Percentiles rank a stretch among this genome's conserved stretches.
phyloP scores from a whole-genome alignment of 768 basidiomycete species.

The Paxillus ammoniavirescens region DNA sequence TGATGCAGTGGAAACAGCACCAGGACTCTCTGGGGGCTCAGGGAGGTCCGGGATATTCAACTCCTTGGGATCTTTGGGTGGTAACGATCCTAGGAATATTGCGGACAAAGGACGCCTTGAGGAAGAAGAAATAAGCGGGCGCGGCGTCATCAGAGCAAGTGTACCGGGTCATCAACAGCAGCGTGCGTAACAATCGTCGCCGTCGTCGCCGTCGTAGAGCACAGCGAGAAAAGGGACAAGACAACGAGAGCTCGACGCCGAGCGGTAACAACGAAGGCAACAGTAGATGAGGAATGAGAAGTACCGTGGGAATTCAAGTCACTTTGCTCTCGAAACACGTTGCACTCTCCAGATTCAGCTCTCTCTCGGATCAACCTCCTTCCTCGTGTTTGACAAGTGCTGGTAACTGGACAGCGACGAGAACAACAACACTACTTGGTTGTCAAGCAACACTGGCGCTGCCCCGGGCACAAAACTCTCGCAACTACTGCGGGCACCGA shows the following conservation, averaged over 20 bases:
- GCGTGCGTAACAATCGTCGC: slow-evolving; percentile 6
- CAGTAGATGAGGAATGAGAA: slow-evolving; percentile 13
- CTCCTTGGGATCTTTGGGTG: slow-evolving; percentile 38
- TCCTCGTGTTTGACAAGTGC: not conserved
- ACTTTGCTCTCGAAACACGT: not conserved
- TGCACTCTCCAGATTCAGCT: not conserved
- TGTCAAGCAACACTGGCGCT: slow-evolving; percentile 2
- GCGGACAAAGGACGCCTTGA: slow-evolving; percentile 60
- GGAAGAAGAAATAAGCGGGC: slow-evolving; percentile 39
- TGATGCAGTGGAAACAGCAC: slow-evolving; percentile 48
- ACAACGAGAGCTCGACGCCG: slow-evolving; percentile 21
- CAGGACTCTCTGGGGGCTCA: slow-evolving; percentile 63
- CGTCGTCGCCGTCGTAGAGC: slow-evolving; percentile 21
- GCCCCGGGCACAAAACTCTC: not conserved
- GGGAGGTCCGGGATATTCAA: slow-evolving; percentile 62
- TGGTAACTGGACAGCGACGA: not conserved
- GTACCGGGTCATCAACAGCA: slow-evolving; percentile 29
- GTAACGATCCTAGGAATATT: slow-evolving; percentile 51
- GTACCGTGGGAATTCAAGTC: slow-evolving; percentile 26
- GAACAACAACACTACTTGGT: not conserved
- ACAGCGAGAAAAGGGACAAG: slow-evolving; percentile 24
- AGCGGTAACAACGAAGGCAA: slow-evolving; percentile 4
- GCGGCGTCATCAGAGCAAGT: slow-evolving; percentile 47
- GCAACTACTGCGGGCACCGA: not conserved
- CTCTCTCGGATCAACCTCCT: not conserved